phyloP scores from a whole-genome alignment of 805 yeast species.

The Jamesozyma rosinii region DNA sequence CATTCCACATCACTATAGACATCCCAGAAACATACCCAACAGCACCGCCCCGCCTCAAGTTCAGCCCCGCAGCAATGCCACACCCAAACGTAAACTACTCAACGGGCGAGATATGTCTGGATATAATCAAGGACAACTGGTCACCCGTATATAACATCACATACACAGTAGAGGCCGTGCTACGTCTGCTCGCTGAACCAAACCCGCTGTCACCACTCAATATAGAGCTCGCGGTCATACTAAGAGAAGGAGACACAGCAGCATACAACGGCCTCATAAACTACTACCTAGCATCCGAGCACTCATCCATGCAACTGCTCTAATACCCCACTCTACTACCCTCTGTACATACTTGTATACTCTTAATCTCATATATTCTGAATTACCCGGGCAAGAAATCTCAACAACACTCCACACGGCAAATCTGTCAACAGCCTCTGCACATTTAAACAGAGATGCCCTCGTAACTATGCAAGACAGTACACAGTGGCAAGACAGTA shows the following conservation, averaged over 20 bases:
- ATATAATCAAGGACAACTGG: constrained; percentile 52
- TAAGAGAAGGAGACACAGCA: constrained; percentile 38
- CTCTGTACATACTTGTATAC: too few relatives aligned
- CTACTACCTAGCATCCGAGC: constrained; percentile 35
- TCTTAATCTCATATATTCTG: too few relatives aligned
- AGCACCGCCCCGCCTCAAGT: constrained; percentile 47
- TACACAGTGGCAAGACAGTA: too few relatives aligned
- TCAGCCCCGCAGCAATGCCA: constrained; percentile 33
- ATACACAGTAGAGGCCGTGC: constrained; percentile 47
- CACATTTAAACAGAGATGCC: too few relatives aligned
- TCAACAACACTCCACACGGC: too few relatives aligned
- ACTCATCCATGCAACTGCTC: too few relatives aligned
- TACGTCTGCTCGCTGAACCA: constrained; percentile 50
- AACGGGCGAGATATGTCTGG: constrained; percentile 65
- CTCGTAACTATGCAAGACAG: too few relatives aligned
- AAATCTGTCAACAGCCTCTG: too few relatives aligned
- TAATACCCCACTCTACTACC: too few relatives aligned
- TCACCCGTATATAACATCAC: constrained; percentile 66
- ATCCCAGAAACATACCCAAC: constrained; percentile 47
- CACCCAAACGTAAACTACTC: constrained; percentile 43
- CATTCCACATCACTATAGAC: constrained; percentile 41
- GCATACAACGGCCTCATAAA: constrained; percentile 38
- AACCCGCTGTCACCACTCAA: constrained; percentile 67
- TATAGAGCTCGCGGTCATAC: constrained; percentile 56
- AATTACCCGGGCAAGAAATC: too few relatives aligned